These are phyloP conservation scores for Henningerozyma blattae DNA, from an alignment of 805 yeast species.

Conservation along the genomic window DNA sequence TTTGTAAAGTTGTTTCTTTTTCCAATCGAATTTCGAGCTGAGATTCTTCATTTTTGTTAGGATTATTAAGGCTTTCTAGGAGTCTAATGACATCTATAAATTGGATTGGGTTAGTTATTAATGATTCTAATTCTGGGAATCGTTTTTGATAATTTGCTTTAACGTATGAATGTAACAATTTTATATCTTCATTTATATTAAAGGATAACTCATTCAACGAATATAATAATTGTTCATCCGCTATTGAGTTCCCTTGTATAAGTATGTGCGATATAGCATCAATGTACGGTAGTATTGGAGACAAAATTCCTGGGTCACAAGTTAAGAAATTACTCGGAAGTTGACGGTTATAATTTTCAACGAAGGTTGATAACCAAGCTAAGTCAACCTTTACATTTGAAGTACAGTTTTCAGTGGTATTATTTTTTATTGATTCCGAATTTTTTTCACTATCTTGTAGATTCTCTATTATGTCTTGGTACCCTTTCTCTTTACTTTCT, in stretches of 20 bases:
- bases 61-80: constrained; percentile 39
- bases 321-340: neutral
- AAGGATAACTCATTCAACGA: constrained; percentile 42
- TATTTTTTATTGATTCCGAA: no score
- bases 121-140: constrained; percentile 59
- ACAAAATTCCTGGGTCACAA: neutral
- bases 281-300: neutral
- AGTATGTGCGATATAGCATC: neutral
- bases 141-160: constrained; percentile 42
- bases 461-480: no score
- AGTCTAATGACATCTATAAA: constrained; percentile 42
- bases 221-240: constrained; percentile 27
- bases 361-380: neutral
- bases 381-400: no score
- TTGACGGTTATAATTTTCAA: neutral
- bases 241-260: neutral
- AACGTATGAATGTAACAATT: constrained; percentile 35
- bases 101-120: constrained; percentile 50
- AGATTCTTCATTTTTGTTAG: constrained; percentile 17
- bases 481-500: constrained; percentile 1
- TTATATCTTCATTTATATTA: constrained; percentile 44
- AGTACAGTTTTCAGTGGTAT: no score
- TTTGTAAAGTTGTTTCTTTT: constrained; percentile 30
- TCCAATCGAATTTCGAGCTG: constrained; percentile 19
- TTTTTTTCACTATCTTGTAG: no score